phyloP scores from a whole-genome alignment of 257 asterid genomes.

The Rehmannia glutinosa region DNA sequence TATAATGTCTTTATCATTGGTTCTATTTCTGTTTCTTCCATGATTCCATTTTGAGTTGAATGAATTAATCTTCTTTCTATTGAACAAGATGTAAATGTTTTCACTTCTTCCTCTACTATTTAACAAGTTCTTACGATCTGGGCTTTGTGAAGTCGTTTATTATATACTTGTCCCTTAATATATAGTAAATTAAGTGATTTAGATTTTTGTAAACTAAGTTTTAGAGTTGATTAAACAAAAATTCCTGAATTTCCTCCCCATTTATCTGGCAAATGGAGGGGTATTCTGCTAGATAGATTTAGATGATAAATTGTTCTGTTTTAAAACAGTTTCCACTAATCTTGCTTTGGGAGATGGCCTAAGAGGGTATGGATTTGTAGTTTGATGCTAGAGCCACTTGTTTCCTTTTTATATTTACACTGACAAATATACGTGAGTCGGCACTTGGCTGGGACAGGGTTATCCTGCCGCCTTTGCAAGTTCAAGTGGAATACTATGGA shows the following conservation, averaged over 20 bases:
- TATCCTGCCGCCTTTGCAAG: background rate
- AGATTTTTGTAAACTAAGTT: background rate
- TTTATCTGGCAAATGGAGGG: background rate
- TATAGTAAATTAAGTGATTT: too few relatives aligned
- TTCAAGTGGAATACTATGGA: background rate
- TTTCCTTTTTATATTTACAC: background rate
- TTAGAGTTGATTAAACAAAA: background rate
- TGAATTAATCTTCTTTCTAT: background rate
- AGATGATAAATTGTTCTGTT: background rate
- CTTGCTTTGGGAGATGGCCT: background rate
- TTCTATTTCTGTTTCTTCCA: background rate
- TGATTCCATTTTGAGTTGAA: constrained; percentile 2
- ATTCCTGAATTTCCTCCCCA: background rate
- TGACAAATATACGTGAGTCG: background rate
- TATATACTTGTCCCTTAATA: background rate
- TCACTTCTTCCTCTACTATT: background rate
- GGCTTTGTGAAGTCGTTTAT: background rate
- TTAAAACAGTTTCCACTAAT: background rate
- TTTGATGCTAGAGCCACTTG: background rate
- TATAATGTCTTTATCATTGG: background rate
- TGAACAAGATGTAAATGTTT: background rate
- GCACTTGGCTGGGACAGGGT: background rate
- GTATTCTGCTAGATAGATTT: background rate
- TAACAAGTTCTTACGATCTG: constrained; percentile 10
- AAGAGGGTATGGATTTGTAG: background rate